A percentile compares a stretch with the other conserved stretches of the same genome.
Evolutionary conservation across 2,329 filamentous ascomycete genomes (phyloP).

Genomic region (Lecanosticta acicola): DNA sequence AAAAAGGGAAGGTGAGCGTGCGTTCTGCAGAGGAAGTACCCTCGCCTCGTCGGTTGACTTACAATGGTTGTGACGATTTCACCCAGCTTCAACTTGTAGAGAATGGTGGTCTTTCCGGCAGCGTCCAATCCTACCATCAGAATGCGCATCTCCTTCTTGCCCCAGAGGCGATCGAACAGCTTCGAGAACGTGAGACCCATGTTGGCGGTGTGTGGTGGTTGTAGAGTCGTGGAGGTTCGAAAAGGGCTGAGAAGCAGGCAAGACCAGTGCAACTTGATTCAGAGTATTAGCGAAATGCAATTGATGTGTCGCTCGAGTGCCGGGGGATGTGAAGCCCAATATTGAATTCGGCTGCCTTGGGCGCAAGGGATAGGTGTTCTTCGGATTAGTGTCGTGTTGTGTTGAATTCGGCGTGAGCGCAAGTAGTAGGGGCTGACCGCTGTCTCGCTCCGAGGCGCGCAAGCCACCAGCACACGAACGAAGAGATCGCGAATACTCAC

Average conservation of each 20-base stretch:
- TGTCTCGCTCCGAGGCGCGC: constrained; percentile 2
- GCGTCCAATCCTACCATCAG: constrained; percentile 97
- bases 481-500: constrained; percentile 8
- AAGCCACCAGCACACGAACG: constrained; percentile 3
- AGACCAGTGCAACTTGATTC: constrained; percentile 12
- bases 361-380: constrained; percentile 16
- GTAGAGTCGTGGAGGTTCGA: constrained; percentile 4
- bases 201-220: constrained; percentile 46
- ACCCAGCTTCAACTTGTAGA: constrained; percentile 98
- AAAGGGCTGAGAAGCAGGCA: constrained; percentile 6
- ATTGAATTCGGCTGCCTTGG: constrained; percentile 19
- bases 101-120: constrained; percentile 94
- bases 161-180: constrained; percentile 98
- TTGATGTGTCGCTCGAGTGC: not conserved
- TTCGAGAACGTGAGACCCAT: constrained; percentile 95
- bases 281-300: constrained; percentile 6
- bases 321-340: constrained; percentile 2
- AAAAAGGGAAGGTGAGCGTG: too few species aligned
- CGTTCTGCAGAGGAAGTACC: too few species aligned
- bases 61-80: constrained; percentile 98
- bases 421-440: constrained; percentile 3
- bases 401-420: constrained; percentile 9
- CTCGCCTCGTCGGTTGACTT: too few species aligned
- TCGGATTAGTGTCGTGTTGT: constrained; percentile 6
- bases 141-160: constrained; percentile 97